Evolutionary conservation across 495 filamentous ascomycete species (phyloP), one percentile per base, ranked within the genome.

Genomic region (Cairneyella variabilis): DNA sequence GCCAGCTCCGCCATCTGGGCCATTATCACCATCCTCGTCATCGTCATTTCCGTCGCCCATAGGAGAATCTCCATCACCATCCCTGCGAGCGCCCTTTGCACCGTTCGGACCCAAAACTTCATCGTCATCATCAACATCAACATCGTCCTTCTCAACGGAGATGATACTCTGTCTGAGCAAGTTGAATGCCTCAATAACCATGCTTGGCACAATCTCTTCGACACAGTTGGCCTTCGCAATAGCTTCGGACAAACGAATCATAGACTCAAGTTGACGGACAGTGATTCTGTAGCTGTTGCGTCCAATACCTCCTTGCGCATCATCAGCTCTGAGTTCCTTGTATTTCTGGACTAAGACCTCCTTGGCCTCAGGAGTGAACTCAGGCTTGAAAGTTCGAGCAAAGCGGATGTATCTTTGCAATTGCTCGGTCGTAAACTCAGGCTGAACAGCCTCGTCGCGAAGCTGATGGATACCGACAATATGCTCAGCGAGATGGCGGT

Each of bases 181-280:
- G 45, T 91, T 86, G 64, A 84, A 96, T 2, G 91, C 93, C 67
- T 99, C 93, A 20, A 84, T 78, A 11, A 99, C 93, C 60, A 97
- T 92, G 0, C 79, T 82, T 25, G 86, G 79, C 0, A 83, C 83
- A 48, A 99, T 84, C 57, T 97, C 91, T 63, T 92, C 90, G 26
- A 97, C 89, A 67, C 93, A 97, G 65, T 96, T 97, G 34, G 88
- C 89, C 68, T 97, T 97, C 42, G 93, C 95, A 50, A 99, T 95
- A 5, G 91, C 93, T 71, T 99, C 93, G 40, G 84, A 90, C 48
- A 99, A 69, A 32, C 93, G 89, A 50, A 99, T 96, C 73, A 99
- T 78, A 53, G 87, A 92, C 68, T 99, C 93, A 14, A 99, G 78
- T 69, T 99, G 93, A 60, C 93, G 78, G 34, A 97, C 95, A 0